Base-by-base conservation (phyloP, 2,329 filamentous ascomycete genomes). In the Sarocladium strictum region DNA sequence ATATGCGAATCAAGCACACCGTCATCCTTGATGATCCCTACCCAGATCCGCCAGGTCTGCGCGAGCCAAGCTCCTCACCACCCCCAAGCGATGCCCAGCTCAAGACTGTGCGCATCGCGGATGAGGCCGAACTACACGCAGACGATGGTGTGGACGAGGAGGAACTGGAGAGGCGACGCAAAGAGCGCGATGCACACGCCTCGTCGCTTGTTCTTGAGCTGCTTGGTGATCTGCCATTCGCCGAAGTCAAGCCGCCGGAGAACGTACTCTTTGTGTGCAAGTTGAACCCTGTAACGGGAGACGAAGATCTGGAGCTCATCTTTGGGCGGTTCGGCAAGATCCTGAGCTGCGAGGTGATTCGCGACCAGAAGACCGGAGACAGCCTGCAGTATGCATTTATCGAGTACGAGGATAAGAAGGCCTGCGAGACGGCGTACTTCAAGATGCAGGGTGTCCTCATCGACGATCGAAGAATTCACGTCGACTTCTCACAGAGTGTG, bases 241-340 rank as follows among this genome's bases (percentile, higher is more conserved):
- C 94, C 56, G 94, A 99, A 71, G 92, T 99, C 62, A 95, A 93
- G 63, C 94, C 94, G 3, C 94, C 94, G 0, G 94, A 99, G 73
- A 97, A 99, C 69, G 86, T 99, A 14, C 78, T 99, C 2, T 99
- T 99, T 67, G 92, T 99, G 41, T 99, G 94, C 85, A 99, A 99
- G 69, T 78, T 99, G 41, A 99, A 99, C 63, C 94, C 94, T 0
- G 91, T 99, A 47, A 99, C 94, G 10, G 88, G 90, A 65, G 93
- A 97, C 65, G 88, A 96, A 64, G 94, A 99, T 67, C 77, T 99
- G 47, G 87, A 97, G 67, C 80, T 97, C 60, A 97, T 99, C 59
- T 99, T 99, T 72, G 93, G 90, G 55, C 92, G 94, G 0, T 99
- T 99, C 63, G 94, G 94, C 61, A 93, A 87, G 65, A 96, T 99